Conservation (phyloP, 2,329 filamentous ascomycete species). For the Fusarium musae region DNA sequence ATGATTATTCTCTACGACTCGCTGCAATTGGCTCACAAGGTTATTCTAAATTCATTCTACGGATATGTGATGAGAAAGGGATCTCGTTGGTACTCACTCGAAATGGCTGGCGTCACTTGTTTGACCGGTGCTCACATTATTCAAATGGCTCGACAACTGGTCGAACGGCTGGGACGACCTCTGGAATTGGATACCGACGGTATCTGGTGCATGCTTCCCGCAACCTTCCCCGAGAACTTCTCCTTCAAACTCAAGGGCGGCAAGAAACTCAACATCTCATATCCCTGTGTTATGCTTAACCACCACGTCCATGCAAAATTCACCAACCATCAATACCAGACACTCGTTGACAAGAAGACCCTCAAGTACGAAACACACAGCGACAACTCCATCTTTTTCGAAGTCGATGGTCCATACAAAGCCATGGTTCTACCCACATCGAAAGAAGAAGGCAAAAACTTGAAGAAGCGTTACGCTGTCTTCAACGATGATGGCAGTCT, state of each 20-base stretch:
- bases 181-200: slow-evolving; percentile 97
- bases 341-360: slow-evolving; percentile 78
- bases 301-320: slow-evolving; percentile 94
- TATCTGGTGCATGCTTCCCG: slow-evolving; percentile 99
- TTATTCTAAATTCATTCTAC: slow-evolving; percentile 99
- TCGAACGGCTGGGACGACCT: slow-evolving; percentile 91
- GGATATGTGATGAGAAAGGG: slow-evolving; percentile 99
- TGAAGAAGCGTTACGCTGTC: slow-evolving; percentile 99
- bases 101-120: slow-evolving; percentile 99
- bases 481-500: slow-evolving; percentile 98
- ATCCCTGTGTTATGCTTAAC: slow-evolving; percentile 99
- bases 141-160: slow-evolving; percentile 91
- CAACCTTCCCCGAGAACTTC: slow-evolving; percentile 96
- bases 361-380: slow-evolving; percentile 97
- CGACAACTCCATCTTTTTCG: slow-evolving; percentile 99
- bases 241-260: slow-evolving; percentile 93
- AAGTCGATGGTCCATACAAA: slow-evolving; percentile 96
- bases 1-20: slow-evolving; percentile 98
- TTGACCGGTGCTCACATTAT: slow-evolving; percentile 96
- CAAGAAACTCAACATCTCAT: slow-evolving; percentile 96
- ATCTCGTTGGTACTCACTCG: slow-evolving; percentile 98
- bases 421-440: slow-evolving; percentile 98
- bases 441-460: slow-evolving; percentile 98
- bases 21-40: slow-evolving; percentile 95
- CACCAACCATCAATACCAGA: slow-evolving; percentile 98